These are phyloP conservation scores for Debaryomyces castellii DNA, from an alignment of 805 yeast genomes.

Conservation along the genomic window DNA sequence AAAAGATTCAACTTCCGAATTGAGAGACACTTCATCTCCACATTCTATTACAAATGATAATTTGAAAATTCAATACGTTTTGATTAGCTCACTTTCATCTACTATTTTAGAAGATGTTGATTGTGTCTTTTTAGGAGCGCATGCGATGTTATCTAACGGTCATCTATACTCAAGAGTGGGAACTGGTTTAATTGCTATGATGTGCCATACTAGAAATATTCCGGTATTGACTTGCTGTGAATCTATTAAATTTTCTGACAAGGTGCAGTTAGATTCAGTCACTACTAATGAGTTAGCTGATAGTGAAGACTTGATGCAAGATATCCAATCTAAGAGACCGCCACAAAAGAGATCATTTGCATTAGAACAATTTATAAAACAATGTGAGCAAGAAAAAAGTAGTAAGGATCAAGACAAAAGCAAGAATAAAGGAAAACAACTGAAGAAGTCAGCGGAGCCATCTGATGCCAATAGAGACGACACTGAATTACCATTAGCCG, in stretches of 20 bases:
- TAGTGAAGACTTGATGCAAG: conserved; percentile 62
- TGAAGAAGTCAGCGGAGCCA: conserved; percentile 5
- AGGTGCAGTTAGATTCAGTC: conserved; percentile 95
- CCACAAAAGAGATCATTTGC: conserved; percentile 61
- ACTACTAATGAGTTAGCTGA: conserved; percentile 90
- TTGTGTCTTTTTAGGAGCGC: conserved; percentile 92
- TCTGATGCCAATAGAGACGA: conserved; percentile 11
- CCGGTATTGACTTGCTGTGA: conserved; percentile 97
- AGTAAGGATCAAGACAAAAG: conserved; percentile 21
- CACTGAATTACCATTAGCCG: conserved; percentile 46
- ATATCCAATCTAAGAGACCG: conserved; percentile 49
- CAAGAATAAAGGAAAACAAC: conserved; percentile 15
- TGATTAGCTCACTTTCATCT: conserved; percentile 71
- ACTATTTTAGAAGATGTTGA: conserved; percentile 85
- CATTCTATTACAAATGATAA: conserved; percentile 46
- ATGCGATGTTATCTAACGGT: conserved; percentile 95
- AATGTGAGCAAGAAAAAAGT: conserved; percentile 32
- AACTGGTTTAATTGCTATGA: conserved; percentile 89
- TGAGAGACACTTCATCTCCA: not conserved
- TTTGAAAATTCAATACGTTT: conserved; percentile 72
- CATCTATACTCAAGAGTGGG: conserved; percentile 92
- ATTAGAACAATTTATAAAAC: conserved; percentile 58
- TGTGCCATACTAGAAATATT: conserved; percentile 81
- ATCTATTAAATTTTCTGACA: conserved; percentile 88
- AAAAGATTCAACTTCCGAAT: conserved; percentile 9